Base-by-base conservation (phyloP, 352 stramenopile species). In the Thraustochytrium sp. region DNA sequence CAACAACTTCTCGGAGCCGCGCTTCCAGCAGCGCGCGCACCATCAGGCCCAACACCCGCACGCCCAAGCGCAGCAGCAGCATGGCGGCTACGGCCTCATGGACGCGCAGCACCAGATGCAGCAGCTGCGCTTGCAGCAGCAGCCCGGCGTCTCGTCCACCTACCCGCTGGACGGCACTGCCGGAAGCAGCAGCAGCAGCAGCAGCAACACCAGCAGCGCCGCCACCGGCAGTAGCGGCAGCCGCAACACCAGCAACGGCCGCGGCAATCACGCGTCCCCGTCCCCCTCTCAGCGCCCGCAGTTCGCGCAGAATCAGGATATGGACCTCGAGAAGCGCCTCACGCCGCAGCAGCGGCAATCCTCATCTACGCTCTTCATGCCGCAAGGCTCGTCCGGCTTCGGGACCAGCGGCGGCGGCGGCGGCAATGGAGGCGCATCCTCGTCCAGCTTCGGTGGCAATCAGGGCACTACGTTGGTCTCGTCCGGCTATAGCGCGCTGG, bases 61-160 rank as follows among this genome's bases (percentile, higher is more conserved):
- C n/a, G n/a, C n/a, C n/a, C 59, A 72, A 44, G 46, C 46, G 2
- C 59, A 72, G 59, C 59, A 72, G 36, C 59, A 72, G 59, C n/a
- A n/a, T n/a, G n/a, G n/a, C n/a, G n/a, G n/a, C n/a, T n/a, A n/a
- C n/a, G n/a, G n/a, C n/a, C n/a, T n/a, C n/a, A n/a, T n/a, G n/a
- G n/a, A n/a, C n/a, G 26, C 46, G 59, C 59, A 72, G 36, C 59
- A 72, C 9, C 59, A 72, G 46, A 72, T 72, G 59, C 59, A 72
- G 8, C 59, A 72, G 11, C 59, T 72, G 16, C 59, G 40, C 9
- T 26, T 72, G 8, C 59, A 72, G 36, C 59, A 72, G 59, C 21
- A n/a, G n/a, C n/a, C n/a, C n/a, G n/a, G n/a, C n/a, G n/a, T n/a
- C n/a, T n/a, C n/a, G n/a, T n/a, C n/a, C n/a, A n/a, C n/a, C n/a